Evolutionary conservation across 352 stramenopile species (phyloP).

Genomic region (Pythium oligandrum): DNA sequence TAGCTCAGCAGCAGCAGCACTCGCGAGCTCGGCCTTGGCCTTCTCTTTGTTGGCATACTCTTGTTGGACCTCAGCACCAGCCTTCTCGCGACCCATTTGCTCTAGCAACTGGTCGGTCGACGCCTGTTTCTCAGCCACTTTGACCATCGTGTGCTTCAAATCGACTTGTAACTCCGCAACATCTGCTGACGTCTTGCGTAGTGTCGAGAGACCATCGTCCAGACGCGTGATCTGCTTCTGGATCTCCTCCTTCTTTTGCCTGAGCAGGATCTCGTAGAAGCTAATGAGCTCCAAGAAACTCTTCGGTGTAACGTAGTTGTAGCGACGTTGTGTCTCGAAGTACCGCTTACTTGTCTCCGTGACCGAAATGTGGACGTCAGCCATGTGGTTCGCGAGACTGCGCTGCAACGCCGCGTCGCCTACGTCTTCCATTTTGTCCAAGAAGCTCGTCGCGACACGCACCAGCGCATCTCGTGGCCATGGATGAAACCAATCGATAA

Average conservation of each 20-base stretch:
- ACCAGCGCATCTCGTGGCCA: constrained; percentile 96
- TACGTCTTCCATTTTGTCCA: constrained; percentile 94
- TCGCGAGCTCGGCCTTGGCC: constrained; percentile 89
- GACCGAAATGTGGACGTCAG: constrained; percentile 96
- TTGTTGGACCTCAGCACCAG: constrained; percentile 91
- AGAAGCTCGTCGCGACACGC: constrained; percentile 93
- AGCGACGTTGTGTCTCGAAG: constrained; percentile 92
- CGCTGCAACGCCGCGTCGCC: constrained; percentile 77
- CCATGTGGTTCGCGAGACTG: constrained; percentile 96
- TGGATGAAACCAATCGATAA: constrained; percentile 98
- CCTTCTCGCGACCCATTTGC: constrained; percentile 93
- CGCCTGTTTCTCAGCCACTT: constrained; percentile 95
- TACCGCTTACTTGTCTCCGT: constrained; percentile 94
- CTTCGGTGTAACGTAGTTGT: constrained; percentile 99
- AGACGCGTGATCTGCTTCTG: constrained; percentile 95
- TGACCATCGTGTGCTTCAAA: constrained; percentile 94
- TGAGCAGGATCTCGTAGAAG: constrained; percentile 97
- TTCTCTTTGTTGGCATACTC: constrained; percentile 95
- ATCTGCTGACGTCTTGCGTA: constrained; percentile 95
- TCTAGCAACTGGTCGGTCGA: constrained; percentile 93
- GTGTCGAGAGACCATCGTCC: constrained; percentile 94
- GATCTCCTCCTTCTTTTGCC: constrained; percentile 93
- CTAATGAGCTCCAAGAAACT: constrained; percentile 97
- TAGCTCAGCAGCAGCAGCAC: constrained; percentile 89
- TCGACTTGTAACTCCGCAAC: constrained; percentile 95